Percentiles rank a stretch among this genome's conserved stretches.
phyloP scores from a whole-genome alignment of 2,329 filamentous ascomycete species.

The Pseudogymnoascus verrucosus region DNA sequence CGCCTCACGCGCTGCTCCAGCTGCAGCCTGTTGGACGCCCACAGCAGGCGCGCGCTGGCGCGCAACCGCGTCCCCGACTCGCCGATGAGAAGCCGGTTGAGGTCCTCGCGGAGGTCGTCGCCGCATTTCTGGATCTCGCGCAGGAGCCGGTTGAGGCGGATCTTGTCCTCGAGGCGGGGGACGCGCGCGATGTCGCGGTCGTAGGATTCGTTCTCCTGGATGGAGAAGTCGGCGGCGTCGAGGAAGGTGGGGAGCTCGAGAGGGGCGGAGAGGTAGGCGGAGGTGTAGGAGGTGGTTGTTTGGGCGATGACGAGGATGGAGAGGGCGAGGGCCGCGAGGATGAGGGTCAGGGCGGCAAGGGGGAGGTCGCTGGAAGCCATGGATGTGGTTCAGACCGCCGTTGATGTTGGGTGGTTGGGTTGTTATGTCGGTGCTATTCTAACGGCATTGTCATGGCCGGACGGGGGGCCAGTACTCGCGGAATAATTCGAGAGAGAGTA shows the following conservation, averaged over 20 bases:
- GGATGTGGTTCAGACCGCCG: slow-evolving; percentile 20
- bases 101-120: slow-evolving; percentile 53
- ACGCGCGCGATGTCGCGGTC: slow-evolving; percentile 51
- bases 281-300: slow-evolving; percentile 42
- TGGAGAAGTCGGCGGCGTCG: slow-evolving; percentile 50
- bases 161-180: slow-evolving; percentile 52
- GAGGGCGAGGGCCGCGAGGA: slow-evolving; percentile 49
- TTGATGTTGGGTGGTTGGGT: not conserved
- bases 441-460: slow-evolving; percentile 3
- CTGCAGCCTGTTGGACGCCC: slow-evolving; percentile 46
- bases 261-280: slow-evolving; percentile 51
- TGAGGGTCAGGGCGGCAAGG: slow-evolving; percentile 40
- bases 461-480: slow-evolving; percentile 1
- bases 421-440: not conserved
- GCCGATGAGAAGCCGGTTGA: slow-evolving; percentile 43
- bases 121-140: slow-evolving; percentile 54
- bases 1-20: slow-evolving; percentile 51
- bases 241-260: slow-evolving; percentile 49
- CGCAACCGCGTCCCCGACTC: slow-evolving; percentile 39
- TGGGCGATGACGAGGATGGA: slow-evolving; percentile 47
- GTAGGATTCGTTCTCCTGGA: slow-evolving; percentile 57
- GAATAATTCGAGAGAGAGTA: not conserved
- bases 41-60: slow-evolving; percentile 45
- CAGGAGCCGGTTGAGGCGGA: slow-evolving; percentile 49
- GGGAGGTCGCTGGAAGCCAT: slow-evolving; percentile 38